These are phyloP conservation scores for Malus asiatica DNA, from an alignment of 306 rosid genomes.

Conservation along the genomic window DNA sequence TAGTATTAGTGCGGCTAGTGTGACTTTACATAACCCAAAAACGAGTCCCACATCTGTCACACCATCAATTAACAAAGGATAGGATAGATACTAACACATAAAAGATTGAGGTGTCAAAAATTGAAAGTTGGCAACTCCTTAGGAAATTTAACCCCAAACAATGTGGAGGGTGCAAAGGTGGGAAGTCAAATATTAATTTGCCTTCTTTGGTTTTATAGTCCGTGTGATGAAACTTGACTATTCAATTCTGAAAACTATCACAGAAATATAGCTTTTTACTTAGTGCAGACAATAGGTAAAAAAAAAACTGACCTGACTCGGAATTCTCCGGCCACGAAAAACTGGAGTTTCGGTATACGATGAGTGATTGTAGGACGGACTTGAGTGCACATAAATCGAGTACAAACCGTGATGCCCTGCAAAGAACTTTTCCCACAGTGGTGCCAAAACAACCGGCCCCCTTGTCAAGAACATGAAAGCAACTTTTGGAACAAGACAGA, in stretches of 20 bases:
- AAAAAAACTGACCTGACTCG: slow-evolving; percentile 60
- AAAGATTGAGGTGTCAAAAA: not conserved
- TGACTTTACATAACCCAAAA: not conserved
- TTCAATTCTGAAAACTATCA: not conserved
- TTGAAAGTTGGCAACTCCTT: not conserved
- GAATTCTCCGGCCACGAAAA: slow-evolving; percentile 61
- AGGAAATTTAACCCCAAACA: not conserved
- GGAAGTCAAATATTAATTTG: not conserved
- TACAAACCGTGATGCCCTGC: slow-evolving; percentile 58
- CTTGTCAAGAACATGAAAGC: slow-evolving; percentile 81
- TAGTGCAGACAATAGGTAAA: not conserved
- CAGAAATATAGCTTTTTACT: not conserved
- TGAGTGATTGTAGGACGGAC: slow-evolving; percentile 53
- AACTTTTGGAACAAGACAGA: slow-evolving; percentile 52
- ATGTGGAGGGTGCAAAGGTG: not conserved
- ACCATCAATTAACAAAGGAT: too few relatives aligned
- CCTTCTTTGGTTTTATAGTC: not conserved
- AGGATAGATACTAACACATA: too few relatives aligned
- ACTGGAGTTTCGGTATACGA: slow-evolving; percentile 44
- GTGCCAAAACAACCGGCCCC: slow-evolving; percentile 59
- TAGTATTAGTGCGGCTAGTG: not conserved
- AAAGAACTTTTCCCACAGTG: slow-evolving; percentile 79
- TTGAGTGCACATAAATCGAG: slow-evolving; percentile 72
- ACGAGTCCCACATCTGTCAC: not conserved
- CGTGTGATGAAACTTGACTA: not conserved